Evolutionary conservation across 306 rosid genomes (phyloP).

Genomic region (Rosa chinensis): DNA sequence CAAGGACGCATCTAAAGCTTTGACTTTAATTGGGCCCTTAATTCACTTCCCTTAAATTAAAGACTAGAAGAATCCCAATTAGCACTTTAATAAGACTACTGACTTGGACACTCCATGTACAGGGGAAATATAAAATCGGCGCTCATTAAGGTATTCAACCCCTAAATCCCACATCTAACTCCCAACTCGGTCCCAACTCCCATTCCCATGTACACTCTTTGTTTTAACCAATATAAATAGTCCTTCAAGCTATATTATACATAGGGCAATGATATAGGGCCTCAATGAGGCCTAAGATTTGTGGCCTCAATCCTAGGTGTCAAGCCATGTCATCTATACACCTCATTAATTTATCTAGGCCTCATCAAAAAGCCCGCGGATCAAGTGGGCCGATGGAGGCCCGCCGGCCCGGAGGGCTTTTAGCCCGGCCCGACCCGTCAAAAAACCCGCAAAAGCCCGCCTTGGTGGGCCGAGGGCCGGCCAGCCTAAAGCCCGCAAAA

Average conservation of each 20-base stretch:
- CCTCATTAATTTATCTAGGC: no score
- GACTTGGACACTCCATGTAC: conserved; percentile 16
- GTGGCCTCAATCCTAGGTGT: no score
- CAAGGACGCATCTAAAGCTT: conserved; percentile 67
- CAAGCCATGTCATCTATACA: no score
- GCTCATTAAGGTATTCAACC: background rate
- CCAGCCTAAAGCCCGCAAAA: no score
- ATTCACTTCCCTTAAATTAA: conserved; percentile 36
- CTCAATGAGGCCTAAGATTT: no score
- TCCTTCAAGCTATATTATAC: background rate
- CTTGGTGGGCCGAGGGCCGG: no score
- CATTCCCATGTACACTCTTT: background rate
- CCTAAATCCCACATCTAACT: background rate
- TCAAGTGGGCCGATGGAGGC: no score
- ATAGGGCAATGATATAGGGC: no score
- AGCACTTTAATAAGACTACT: conserved; percentile 15
- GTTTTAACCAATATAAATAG: background rate
- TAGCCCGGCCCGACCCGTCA: no score
- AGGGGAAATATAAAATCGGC: background rate
- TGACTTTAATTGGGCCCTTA: conserved; percentile 70
- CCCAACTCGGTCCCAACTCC: background rate
- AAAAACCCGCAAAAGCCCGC: no score
- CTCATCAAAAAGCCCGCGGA: no score
- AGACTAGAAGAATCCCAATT: conserved; percentile 25
- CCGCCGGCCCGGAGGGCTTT: no score